Evolutionary conservation across 2,329 filamentous ascomycete species (phyloP), one percentile per base, ranked within the genome.

Genomic region (Cordyceps cateniannulata): DNA sequence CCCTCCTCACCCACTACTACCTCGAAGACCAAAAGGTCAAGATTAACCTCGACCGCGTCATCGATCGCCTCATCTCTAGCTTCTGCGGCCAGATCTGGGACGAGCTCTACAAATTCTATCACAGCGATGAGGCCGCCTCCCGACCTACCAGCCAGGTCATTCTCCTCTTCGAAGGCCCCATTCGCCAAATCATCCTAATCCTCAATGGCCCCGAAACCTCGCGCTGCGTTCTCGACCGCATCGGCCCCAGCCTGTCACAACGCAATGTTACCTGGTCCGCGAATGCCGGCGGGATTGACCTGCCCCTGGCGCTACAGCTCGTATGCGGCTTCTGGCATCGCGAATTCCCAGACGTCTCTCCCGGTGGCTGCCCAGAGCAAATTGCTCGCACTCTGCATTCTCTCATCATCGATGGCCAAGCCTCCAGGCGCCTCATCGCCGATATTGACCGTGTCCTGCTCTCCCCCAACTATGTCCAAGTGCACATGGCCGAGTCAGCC

Each of bases 1-100:
- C 72, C 22, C 70, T 75, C 22, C 69, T 75, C 55, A 71, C 72
- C 5, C 69, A 75, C 61, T 75, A 75, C 47, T 75, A 75, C 59
- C 65, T 73, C 7, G 63, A 68, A 20, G 71, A 73, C 50, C 67
- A 71, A 52, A 69, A 67, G 27, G 66, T 72, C 6, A 67, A 65
- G 27, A 59, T 74, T 59, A 75, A 75, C 48, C 64, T 75, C 20
- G 73, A 75, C 48, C 66, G 72, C 0, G 71, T 74, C 4, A 49
- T 75, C 32, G 73, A 75, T 61, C 70, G 73, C 1, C 66, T 75
- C 16, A 59, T 75, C 3, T 64, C 68, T 9, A 67, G 69, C 8
- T 75, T 75, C 25, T 71, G 69, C 2, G 62, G 62, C 10, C 64
- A 67, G 50, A 61, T 75, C 47, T 75, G 73, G 73, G 71, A 74